Percentiles rank a stretch among this genome's conserved stretches.
Evolutionary conservation across 2,329 filamentous ascomycete species (phyloP).

Genomic region (Drechslerella stenobrocha): DNA sequence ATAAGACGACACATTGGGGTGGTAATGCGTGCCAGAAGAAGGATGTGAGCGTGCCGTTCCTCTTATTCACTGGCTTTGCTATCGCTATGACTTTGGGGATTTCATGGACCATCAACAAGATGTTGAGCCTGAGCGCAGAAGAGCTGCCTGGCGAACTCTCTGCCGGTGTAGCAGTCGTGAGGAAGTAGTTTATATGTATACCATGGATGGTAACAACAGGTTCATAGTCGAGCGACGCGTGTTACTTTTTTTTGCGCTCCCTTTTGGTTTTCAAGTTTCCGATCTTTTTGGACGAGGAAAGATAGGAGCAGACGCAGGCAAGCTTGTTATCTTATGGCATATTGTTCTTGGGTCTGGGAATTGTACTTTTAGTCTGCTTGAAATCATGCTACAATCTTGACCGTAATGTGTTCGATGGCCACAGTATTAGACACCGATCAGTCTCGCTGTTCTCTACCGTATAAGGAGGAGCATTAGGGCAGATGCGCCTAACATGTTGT

Average conservation of each 20-base stretch:
- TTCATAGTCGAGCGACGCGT: constrained; percentile 27
- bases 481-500: too few relatives aligned
- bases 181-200: too few relatives aligned
- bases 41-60: constrained; percentile 86
- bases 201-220: constrained; percentile 36
- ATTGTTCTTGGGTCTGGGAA: constrained; percentile 17
- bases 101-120: constrained; percentile 67
- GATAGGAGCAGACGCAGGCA: background rate
- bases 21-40: constrained; percentile 86
- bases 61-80: constrained; percentile 76
- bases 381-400: constrained; percentile 37
- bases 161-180: constrained; percentile 81
- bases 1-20: constrained; percentile 74
- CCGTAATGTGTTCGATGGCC: background rate
- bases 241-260: too few relatives aligned
- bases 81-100: constrained; percentile 68
- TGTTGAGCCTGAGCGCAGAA: constrained; percentile 81
- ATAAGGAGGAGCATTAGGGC: too few relatives aligned
- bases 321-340: background rate
- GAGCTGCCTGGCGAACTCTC: constrained; percentile 92
- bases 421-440: too few relatives aligned
- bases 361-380: constrained; percentile 44
- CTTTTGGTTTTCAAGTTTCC: constrained; percentile 20
- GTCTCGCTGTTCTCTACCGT: too few relatives aligned
- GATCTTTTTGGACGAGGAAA: constrained; percentile 4